Conservation (phyloP, 2,329 filamentous ascomycete species). For the Aspergillus pseudoglaucus region DNA sequence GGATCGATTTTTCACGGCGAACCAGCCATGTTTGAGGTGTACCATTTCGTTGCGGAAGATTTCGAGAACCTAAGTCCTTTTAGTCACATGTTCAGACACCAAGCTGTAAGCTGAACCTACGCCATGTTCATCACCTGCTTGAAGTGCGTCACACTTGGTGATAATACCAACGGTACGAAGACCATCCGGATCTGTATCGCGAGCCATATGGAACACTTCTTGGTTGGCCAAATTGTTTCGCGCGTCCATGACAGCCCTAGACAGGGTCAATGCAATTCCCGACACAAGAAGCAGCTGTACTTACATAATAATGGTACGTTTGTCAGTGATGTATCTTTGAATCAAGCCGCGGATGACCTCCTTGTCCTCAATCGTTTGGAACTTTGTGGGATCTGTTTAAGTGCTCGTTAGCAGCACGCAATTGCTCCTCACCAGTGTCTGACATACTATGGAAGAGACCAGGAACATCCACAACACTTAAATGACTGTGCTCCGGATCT, state of each 20-base stretch:
- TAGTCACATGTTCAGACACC: too few relatives aligned
- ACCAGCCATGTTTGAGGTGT: constrained; percentile 19
- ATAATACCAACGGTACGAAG: constrained; percentile 31
- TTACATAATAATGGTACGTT: constrained; percentile 52
- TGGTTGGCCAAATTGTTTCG: constrained; percentile 51
- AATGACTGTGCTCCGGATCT: constrained; percentile 32
- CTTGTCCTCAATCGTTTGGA: constrained; percentile 50
- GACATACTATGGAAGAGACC: constrained; percentile 32
- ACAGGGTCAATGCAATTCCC: neutral
- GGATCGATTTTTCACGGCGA: constrained; percentile 19
- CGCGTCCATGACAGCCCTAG: constrained; percentile 23
- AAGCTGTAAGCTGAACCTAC: constrained; percentile 7
- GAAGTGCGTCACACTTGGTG: constrained; percentile 30
- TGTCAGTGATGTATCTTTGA: constrained; percentile 46
- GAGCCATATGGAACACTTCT: constrained; percentile 46
- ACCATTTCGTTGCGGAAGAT: constrained; percentile 14
- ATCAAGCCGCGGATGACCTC: constrained; percentile 46
- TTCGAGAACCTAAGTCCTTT: constrained; percentile 7
- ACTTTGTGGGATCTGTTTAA: constrained; percentile 35
- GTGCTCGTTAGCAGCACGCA: neutral
- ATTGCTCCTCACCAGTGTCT: constrained; percentile 1
- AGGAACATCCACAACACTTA: constrained; percentile 42
- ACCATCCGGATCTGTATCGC: constrained; percentile 25
- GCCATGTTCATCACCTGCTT: constrained; percentile 17
- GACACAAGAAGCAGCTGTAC: constrained; percentile 10